Conservation (phyloP, 2,329 filamentous ascomycete genomes). For the Sporothrix variecibatus region DNA sequence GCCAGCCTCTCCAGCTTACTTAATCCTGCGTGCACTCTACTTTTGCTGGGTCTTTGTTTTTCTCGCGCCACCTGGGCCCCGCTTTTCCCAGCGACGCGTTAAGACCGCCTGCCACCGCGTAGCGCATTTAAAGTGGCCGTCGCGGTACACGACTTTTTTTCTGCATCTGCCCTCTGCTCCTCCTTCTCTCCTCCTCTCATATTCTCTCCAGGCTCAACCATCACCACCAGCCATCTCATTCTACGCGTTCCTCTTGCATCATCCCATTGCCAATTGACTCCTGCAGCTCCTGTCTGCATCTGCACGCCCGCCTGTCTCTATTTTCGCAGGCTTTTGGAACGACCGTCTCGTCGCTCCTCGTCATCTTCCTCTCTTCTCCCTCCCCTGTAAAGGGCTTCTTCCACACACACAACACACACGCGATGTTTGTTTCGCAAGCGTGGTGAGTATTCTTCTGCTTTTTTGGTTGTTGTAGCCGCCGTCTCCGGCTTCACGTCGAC, state of each 20-base stretch:
- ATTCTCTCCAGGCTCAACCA: constrained; percentile 18
- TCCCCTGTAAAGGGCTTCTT: constrained; percentile 27
- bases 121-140: constrained; percentile 32
- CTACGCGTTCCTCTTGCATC: not conserved
- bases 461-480: not conserved
- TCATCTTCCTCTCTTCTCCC: constrained; percentile 19
- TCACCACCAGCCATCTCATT: constrained; percentile 11
- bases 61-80: constrained; percentile 27
- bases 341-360: not conserved
- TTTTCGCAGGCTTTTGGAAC: not conserved
- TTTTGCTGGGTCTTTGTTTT: constrained; percentile 24
- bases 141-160: constrained; percentile 29
- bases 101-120: constrained; percentile 26
- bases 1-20: not conserved
- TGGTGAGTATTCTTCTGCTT: constrained; percentile 48
- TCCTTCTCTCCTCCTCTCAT: constrained; percentile 14
- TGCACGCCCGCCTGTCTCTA: not conserved
- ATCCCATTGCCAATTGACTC: constrained; percentile 10
- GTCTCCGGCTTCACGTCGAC: not conserved
- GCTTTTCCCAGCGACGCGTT: constrained; percentile 30
- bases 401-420: constrained; percentile 32
- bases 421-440: constrained; percentile 67
- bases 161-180: constrained; percentile 18
- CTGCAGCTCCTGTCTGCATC: constrained; percentile 9
- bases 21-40: constrained; percentile 5